Evolutionary conservation across 1,139 yeast species (phyloP), one percentile per base, ranked within the genome.

Genomic region (Wickerhamomyces sp.): DNA sequence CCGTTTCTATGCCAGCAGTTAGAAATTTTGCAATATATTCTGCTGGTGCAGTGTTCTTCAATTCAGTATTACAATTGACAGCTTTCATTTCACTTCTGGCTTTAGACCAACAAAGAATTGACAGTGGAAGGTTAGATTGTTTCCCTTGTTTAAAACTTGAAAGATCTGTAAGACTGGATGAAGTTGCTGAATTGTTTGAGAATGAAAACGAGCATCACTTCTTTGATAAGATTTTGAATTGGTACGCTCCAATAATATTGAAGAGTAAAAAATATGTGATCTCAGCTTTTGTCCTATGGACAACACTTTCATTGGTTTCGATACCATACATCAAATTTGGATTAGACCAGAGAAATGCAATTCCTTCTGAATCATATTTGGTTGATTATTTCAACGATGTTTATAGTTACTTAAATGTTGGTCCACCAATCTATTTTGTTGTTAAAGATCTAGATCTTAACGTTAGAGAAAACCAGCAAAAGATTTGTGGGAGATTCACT

Each of bases 1-100:
- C 70, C 7, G 97, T 92, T 7, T 74, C 81, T 15, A 92, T 90
- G 97, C 97, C 97, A 3, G 97, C 97, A 0, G 97, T 90, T 8
- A 74, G 82, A 47, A 92, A 90, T 60, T 92, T 92, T 69, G 97
- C 98, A 0, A 65, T 81, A 20, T 92, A 87, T 56, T 86, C 96
- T 13, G 94, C 96, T 0, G 86, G 90, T 12, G 94, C 97, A 0
- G 81, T 92, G 3, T 58, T 81, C 13, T 67, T 87, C 51, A 90
- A 92, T 58, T 81, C 92, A 4, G 35, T 79, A 1, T 67, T 92
- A 26, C 97, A 92, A 56, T 63, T 89, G 62, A 88, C 97, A 0
- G 77, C 83, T 37, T 90, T 90, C 59, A 74, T 88, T 6, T 74
- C 96, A 0, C 71, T 88, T 3, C 62, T 92, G 44, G 59, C 87